Base-by-base conservation (phyloP, 2,329 filamentous ascomycete genomes). In the Coniochaeta sp. region DNA sequence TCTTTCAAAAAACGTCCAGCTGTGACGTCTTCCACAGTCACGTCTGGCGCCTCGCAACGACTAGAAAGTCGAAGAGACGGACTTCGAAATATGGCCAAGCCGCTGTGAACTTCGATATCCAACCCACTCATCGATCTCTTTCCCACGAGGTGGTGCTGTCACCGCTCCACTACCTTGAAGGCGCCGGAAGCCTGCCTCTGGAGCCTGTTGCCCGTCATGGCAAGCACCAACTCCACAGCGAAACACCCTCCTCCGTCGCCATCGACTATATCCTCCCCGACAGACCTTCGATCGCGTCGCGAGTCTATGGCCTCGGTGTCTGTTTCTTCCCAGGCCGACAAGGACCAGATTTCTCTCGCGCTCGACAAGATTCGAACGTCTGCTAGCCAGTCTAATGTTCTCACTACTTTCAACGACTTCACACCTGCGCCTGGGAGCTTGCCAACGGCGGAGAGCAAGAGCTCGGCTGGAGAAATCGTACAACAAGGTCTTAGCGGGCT, bases 351-450 rank as follows among this genome's bases (percentile, higher is more conserved):
- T 40, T 86, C 89, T 36, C 85, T 91, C 63, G 84, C 89, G 19
- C 85, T 97, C 62, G 89, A 96, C 74, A 88, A 90, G 67, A 96
- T 97, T 65, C 93, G 97, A 73, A 91, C 81, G 57, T 87, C 90
- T 6, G 92, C 93, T n/a, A 96, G 90, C 69, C 89, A 90, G 71
- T 90, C 90, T 36, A 89, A 89, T 63, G 85, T 87, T 36, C 80
- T 98, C 55, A 98, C 93, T 2, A 96, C 92, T 9, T 98, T 98
- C 75, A 96, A 96, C 74, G 93, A 97, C 70, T 93, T 96, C 68
- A 90, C 89, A 0, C 82, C 88, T 1, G 87, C 88, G 5, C 87
- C 89, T 0, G 77, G 80, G 2, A 79, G 82, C 1, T 76, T 84
- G 1, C 78, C 81, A 1, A 75, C 78, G 16, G 74, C 80, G 26